Base-by-base conservation (phyloP, 2,329 filamentous ascomycete species). In the Epichloe uncinata region DNA sequence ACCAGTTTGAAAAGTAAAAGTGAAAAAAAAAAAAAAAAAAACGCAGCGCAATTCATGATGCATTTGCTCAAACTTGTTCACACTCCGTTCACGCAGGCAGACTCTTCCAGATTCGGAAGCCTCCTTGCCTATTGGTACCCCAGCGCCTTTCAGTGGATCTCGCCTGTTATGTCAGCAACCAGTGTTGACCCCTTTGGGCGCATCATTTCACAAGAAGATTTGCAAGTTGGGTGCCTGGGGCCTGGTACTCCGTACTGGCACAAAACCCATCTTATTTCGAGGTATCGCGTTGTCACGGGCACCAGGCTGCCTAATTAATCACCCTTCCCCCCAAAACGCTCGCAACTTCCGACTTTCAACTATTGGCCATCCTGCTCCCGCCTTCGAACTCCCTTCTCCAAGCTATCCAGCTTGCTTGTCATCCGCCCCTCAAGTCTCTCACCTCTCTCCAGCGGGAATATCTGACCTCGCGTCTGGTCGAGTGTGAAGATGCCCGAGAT, bases 401-500 rank as follows among this genome's bases (percentile, higher is more conserved):
- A 34, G 26, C 37, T 47, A n/a, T 15, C 9, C 22, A 34, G 16
- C 26, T 34, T 34, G 8, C 11, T 34, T 16, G 22, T 30, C 15
- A 15, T n/a, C 12, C 35, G 15, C n/a, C 20, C 16, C 18, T 26
- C 45, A 12, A 20, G 36, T 13, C 49, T 40, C 20, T 41, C 36
- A 5, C 26, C 12, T 22, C 30, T 20, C 11, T 22, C 34, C 5
- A 11, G 34, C 16, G n/a, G 5, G 7, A n/a, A 12, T 11, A n/a
- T 26, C 40, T 42, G 34, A 42, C 33, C 49, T 35, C n/a, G 36
- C 37, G 16, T 42, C 30, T 26, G 26, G 35, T 35, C 47, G 42
- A 48, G 34, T 44, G 36, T 42, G 37, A 49, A 33, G 37, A 53
- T 53, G 52, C 52, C 49, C 4, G 52, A 53, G 40, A 52, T 53